Evolutionary conservation across 2,329 filamentous ascomycete genomes (phyloP), one percentile per base, ranked within the genome.

Genomic region (Botrytis pseudocinerea): DNA sequence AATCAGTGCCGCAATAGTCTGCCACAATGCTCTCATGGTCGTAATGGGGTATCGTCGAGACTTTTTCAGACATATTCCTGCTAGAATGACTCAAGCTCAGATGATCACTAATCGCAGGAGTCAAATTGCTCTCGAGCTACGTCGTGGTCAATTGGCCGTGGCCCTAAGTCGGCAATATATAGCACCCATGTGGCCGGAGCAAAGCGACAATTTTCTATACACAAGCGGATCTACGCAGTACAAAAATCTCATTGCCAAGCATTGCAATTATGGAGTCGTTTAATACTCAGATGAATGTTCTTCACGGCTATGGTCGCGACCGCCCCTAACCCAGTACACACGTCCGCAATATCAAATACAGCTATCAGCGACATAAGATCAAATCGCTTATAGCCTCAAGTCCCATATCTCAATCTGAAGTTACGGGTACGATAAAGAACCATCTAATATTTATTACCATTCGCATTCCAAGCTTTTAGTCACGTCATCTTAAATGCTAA

Each of bases 401-500:
- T 28, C n/a, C n/a, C 0, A 18, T 8, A 8, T 54, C 7, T 54
- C 6, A 28, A n/a, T 18, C 5, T 28, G 25, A 16, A 54, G 12
- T 54, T n/a, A 54, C 2, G 22, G 22, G 25, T 51, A 14, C 10
- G 1, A 54, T 16, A 28, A 3, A 4, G 25, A 28, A 54, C n/a
- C 1, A 18, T 54, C 12, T 6, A 8, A 54, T 1, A 54, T 28
- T 16, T 2, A 28, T 51, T n/a, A 51, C 5, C 2, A 54, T 7
- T 28, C 2, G 18, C 2, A 18, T 7, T 18, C 6, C 14, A n/a
- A 28, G 51, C 5, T 2, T 4, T 28, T 18, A 0, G 2, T 28
- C 2, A 16, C 18, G 0, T 18, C 18, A 2, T 5, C 18, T 16
- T 18, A 6, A 54, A 28, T 1, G 2, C 7, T 54, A 7, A 5